Conservation (phyloP, 2,329 filamentous ascomycete species). For the Grosmannia serpens region DNA sequence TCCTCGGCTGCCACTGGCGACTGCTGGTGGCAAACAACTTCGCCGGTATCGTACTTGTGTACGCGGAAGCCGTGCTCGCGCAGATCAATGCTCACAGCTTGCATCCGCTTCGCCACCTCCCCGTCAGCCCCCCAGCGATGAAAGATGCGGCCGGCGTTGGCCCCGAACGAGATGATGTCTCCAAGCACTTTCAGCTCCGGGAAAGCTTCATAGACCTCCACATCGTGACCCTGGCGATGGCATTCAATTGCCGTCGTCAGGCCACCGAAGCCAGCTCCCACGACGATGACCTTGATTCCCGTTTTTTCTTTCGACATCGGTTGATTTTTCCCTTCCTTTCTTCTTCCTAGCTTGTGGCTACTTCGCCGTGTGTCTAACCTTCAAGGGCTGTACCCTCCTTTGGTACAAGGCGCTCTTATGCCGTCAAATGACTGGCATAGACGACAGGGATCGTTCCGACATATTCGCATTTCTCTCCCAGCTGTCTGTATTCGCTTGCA, state of each 20-base stretch:
- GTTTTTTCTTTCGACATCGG: constrained; percentile 19
- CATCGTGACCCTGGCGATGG: constrained; percentile 47
- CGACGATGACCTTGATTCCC: constrained; percentile 41
- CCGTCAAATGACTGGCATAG: background rate
- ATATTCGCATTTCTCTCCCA: background rate
- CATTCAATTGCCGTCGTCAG: constrained; percentile 53
- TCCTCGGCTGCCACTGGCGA: constrained; percentile 30
- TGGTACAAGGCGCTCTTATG: background rate
- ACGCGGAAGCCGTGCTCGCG: constrained; percentile 46
- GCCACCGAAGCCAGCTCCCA: constrained; percentile 46
- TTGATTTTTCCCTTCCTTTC: too few species aligned
- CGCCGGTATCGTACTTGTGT: constrained; percentile 48
- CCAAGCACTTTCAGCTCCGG: constrained; percentile 45
- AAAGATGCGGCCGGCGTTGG: constrained; percentile 50
- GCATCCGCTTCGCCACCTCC: constrained; percentile 32
- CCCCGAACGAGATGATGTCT: constrained; percentile 51
- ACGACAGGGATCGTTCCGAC: background rate
- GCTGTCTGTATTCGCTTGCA: background rate
- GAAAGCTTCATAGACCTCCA: constrained; percentile 47
- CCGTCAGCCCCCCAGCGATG: constrained; percentile 40
- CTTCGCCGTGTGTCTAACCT: background rate
- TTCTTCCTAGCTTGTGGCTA: too few species aligned
- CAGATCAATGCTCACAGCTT: constrained; percentile 39
- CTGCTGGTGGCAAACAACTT: constrained; percentile 45
- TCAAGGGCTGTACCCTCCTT: background rate